Evolutionary conservation across 2,329 filamentous ascomycete species (phyloP), one percentile per base, ranked within the genome.

Genomic region (Aspergillus candidus): DNA sequence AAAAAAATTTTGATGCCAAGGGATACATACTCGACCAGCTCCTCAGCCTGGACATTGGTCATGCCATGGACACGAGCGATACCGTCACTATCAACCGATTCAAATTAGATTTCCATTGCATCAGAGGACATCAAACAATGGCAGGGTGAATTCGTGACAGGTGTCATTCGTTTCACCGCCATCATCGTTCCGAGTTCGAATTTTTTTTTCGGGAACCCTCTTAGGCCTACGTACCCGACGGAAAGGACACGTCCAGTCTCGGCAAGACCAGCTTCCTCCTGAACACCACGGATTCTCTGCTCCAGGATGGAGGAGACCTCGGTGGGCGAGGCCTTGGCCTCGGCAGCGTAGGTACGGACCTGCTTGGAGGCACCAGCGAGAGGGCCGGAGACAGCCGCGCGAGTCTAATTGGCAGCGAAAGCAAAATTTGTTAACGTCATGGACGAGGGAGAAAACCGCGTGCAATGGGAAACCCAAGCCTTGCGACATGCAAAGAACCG

Each of bases 41-140:
- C 93, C 79, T 98, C 93, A 65, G 93, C 91, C 82, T 98, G 93
- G 77, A 98, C 93, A 74, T 98, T 98, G 86, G 83, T 88, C 88
- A 98, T 90, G 72, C 93, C 93, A 76, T 98, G 90, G 63, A 98
- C 91, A 90, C 93, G 91, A 72, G 93, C 93, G 71, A 98, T 98
- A 94, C 93, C 93, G 79, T 98, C 93, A 93, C 93, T 97, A 64
- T 72, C 53, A 40, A 43, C 46, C 48, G 46, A 47, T 52, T 43
- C 46, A 43, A 27, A 45, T 58, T 49, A 58, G 56, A 10, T 27
- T 7, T 46, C 32, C 37, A 49, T 48, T 38, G 35, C 11, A 34
- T 8, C 13, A 38, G 18, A 14, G 18, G 15, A 11, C n/a, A 18
- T 38, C 6, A 41, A 17, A 13, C 37, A 18, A 37, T 46, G 41